Evolutionary conservation across 495 filamentous ascomycete genomes (phyloP).

Genomic region (Hypoxylon fuscum): DNA sequence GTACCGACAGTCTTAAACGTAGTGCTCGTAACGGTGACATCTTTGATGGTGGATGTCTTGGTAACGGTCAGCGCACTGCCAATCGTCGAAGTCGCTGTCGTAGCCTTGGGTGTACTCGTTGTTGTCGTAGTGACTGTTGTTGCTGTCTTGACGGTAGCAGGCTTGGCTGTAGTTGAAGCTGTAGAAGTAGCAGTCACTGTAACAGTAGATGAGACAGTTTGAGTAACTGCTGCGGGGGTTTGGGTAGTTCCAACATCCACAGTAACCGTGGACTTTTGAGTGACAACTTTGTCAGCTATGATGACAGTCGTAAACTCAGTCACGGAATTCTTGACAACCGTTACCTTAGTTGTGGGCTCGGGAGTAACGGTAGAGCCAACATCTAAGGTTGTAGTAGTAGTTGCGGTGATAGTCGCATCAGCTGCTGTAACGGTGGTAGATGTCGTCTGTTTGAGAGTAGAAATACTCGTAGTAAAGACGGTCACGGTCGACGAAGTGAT

Average conservation of each 20-base stretch:
- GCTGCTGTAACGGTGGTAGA: not conserved
- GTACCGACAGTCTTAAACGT: not conserved
- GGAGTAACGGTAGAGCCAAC: not conserved
- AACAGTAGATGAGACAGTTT: not conserved
- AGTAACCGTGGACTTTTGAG: not conserved
- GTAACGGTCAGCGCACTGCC: not conserved
- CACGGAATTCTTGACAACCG: not conserved
- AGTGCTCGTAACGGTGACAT: not conserved
- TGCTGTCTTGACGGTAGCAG: not conserved
- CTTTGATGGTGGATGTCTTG: not conserved
- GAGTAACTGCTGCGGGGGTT: not conserved
- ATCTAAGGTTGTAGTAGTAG: not conserved
- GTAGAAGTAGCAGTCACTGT: not conserved
- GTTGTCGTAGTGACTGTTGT: not conserved
- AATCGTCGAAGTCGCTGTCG: not conserved
- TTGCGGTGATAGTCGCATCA: not conserved
- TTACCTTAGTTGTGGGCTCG: not conserved
- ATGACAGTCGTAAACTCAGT: not conserved
- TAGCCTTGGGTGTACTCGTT: not conserved
- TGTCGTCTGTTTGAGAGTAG: not conserved
- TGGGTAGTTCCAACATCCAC: not conserved
- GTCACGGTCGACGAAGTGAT: not conserved
- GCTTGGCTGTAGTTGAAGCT: not conserved
- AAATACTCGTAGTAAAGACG: not conserved
- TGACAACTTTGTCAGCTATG: not conserved